Evolutionary conservation across 805 yeast species (phyloP), one percentile per base, ranked within the genome.

Genomic region (Kazachstania taianensis): DNA sequence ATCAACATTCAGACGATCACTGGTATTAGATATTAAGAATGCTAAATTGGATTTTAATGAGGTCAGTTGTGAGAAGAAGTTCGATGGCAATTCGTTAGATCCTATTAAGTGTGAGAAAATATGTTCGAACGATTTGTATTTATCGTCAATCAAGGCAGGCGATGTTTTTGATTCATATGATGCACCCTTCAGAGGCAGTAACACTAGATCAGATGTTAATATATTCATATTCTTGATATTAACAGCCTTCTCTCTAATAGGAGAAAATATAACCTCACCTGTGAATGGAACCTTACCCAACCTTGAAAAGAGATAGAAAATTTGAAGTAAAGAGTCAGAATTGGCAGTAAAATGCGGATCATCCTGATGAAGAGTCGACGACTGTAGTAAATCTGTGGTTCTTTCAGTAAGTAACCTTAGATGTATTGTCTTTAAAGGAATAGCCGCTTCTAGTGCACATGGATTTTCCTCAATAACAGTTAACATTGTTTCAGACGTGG

Each of bases 331-430:
- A 2, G 58, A 44, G 35, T 60, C 57, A 12, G 53, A 44, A 22
- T 48, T 48, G 3, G 54, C 49, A 13, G 53, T 46, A 17, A 49
- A 47, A 30, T 48, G 48, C 5, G 52, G 52, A 6, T 52, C 51
- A 7, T 50, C 52, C 34, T 41, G 46, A 20, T 50, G 43, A 22
- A 54, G 42, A 5, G 68, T 60, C 1, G 85, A 76, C 1, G 82
- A 83, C 47, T 75, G 82, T 36, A 79, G 64, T 35, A 79, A 58
- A 52, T 79, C 82, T 0, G 83, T 75, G 0, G 84, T 77, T 52
- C 87, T 63, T 37, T 80, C 78, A 1, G 81, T 72, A 33, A 79
- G 61, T 28, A 72, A 71, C 39, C 78, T 66, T 39, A 78, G 55
- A 46, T 77, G 76, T 24, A 48, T 43, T 26, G 47, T 55, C 31